Evolutionary conservation across 2,329 filamentous ascomycete species (phyloP), one percentile per base, ranked within the genome.

Genomic region (Rutstroemia sp.): DNA sequence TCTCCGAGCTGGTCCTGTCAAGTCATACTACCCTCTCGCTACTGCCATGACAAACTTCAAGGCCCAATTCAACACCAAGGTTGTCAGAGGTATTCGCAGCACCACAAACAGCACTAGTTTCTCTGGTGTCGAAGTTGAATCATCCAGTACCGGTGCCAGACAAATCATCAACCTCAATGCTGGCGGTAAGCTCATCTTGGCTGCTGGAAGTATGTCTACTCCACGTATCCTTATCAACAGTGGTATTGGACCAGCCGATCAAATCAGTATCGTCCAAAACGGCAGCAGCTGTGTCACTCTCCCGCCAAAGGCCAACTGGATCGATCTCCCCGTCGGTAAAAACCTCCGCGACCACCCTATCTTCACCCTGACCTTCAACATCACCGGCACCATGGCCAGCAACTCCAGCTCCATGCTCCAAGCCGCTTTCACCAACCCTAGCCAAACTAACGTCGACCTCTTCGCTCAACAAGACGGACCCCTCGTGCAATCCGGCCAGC

Each of bases 1-100:
- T 56, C 81, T 86, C 67, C 77, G 86, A 59, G 82, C 81, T 52
- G 86, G 87, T 1, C 86, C 86, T 9, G 75, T 90, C 66, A 81
- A 80, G 9, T 87, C 86, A 1, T 90, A 90, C 65, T 78, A 90
- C 1, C 80, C 83, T 7, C 76, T 78, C 9, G 84, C 84, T 2
- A 74, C 77, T 48, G 72, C 74, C 45, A 76, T 80, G 54, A 70
- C 73, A 48, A 87, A 88, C 73, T 89, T 90, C 71, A 76, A 79
- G 56, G 72, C 89, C 37, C 80, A 80, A 72, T 80, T 79, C 34
- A 81, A 84, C 67, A 86, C 85, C 4, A 77, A 80, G 46, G 84
- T 87, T 19, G 77, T 79, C 59, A 79, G 86, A 27, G 77, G 87
- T 14, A 71, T 88, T n/a, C 82, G 86, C 38, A 54, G 52, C 37